phyloP scores from a whole-genome alignment of 352 stramenopile species.

The Phytophthora capsici region DNA sequence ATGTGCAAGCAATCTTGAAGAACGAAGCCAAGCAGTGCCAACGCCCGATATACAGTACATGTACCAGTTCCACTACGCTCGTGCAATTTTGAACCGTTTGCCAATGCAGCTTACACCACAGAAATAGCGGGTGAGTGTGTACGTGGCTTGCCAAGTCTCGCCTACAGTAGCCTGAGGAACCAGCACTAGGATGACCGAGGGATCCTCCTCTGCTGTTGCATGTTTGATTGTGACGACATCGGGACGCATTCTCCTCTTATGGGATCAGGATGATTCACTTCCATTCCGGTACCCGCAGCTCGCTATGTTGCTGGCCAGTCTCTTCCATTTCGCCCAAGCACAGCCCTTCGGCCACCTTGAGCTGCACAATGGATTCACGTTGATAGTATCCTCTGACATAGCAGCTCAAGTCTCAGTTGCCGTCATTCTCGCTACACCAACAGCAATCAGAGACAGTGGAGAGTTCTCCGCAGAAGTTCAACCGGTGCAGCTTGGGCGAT shows the following conservation, averaged over 20 bases:
- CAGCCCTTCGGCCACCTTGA: conserved; percentile 47
- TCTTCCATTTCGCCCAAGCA: conserved; percentile 59
- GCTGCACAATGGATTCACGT: conserved; percentile 40
- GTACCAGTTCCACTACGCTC: conserved; percentile 2
- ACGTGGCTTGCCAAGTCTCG: conserved; percentile 1
- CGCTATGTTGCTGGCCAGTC: conserved; percentile 55
- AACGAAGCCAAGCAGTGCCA: conserved; percentile 11
- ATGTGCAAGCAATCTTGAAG: conserved; percentile 35
- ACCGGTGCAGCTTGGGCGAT: conserved; percentile 40
- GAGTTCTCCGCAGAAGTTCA: conserved; percentile 4
- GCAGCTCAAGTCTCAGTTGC: conserved; percentile 45
- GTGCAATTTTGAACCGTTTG: conserved; percentile 8
- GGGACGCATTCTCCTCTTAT: conserved; percentile 53
- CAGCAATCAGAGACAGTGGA: background rate
- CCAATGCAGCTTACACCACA: conserved; percentile 18
- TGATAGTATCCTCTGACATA: conserved; percentile 47
- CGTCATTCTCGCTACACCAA: conserved; percentile 43
- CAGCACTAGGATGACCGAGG: conserved; percentile 15
- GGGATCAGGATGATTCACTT: conserved; percentile 48
- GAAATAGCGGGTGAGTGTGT: conserved; percentile 14
- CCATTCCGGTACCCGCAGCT: conserved; percentile 54
- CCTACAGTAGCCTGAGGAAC: background rate
- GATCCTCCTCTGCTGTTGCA: conserved; percentile 33
- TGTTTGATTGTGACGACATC: conserved; percentile 64
- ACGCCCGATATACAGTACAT: background rate